Base-by-base conservation (phyloP, 139 green algal genomes). In the Edaphochlamys debaryana region DNA sequence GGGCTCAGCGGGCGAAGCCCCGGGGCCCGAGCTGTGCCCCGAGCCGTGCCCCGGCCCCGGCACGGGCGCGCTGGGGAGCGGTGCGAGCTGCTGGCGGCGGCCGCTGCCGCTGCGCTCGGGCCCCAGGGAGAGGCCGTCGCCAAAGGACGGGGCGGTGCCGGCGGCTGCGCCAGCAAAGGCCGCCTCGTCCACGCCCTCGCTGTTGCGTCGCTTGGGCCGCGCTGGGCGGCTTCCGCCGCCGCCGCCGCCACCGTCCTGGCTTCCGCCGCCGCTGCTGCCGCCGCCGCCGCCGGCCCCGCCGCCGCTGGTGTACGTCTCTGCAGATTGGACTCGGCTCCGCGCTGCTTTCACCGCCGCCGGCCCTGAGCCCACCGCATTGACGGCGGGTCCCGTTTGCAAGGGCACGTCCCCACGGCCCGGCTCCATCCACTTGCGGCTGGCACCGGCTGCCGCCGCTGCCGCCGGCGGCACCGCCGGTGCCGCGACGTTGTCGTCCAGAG, bases 391-490 rank as follows among this genome's bases (percentile, higher is more conserved):
- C 11, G 76, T 42, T 0, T 62, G 60, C 45, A 82, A 63, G 30
- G 76, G 76, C 32, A 20, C n/a, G 45, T 84, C 78, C 2, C 25
- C 66, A 2, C 17, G 19, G 0, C 50, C 48, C 0, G 50, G 37
- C 5, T 84, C 78, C 78, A 84, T 58, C 78, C 78, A 84, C 30
- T 84, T 84, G 17, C 78, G 48, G 0, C 36, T 66, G 30, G 4
- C n/a, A 2, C 75, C 60, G 22, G 40, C 60, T 48, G 38, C 40
- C 42, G 41, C 75, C 41, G 62, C 62, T 52, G 50, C 50, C 50
- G 22, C 72, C 25, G 4, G 48, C 34, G 22, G 19, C 48, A 38
- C 71, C 52, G 71, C 52, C 48, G 20, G 19, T 50, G 40, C 67
- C 73, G 29, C 34, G 32, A 45, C n/a, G n/a, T n/a, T n/a, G n/a